phyloP scores from a whole-genome alignment of 176 grass and related monocot genomes.

The Avena sativa region DNA sequence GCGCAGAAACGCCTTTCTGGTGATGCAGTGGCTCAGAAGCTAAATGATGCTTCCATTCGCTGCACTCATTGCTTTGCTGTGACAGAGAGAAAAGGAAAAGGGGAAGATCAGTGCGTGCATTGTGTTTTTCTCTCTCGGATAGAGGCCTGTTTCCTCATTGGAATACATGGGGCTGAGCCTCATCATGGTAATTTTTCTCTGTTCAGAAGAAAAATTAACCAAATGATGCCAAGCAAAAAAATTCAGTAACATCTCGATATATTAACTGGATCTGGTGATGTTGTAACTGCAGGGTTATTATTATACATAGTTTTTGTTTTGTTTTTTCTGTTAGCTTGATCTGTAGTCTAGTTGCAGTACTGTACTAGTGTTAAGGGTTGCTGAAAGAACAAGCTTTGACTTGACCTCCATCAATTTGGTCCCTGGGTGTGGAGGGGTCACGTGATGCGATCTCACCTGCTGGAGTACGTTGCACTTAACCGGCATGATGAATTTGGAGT shows the following conservation, averaged over 20 bases:
- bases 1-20: constrained; percentile 17
- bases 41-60: constrained; percentile 60
- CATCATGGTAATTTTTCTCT: background rate
- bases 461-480: constrained; percentile 26
- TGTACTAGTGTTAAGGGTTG: background rate
- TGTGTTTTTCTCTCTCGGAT: constrained; percentile 26
- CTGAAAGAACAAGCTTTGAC: constrained; percentile 40
- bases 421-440: constrained; percentile 22
- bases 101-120: background rate
- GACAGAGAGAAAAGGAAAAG: background rate
- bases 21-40: constrained; percentile 51
- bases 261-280: background rate
- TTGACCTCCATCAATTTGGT: constrained; percentile 41
- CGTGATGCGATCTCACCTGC: constrained; percentile 49
- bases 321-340: constrained; percentile 1
- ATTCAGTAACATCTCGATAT: background rate
- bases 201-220: background rate
- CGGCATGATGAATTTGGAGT: constrained; percentile 28
- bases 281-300: no score
- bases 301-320: background rate
- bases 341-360: background rate
- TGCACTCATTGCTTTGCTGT: constrained; percentile 43
- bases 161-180: constrained; percentile 21
- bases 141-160: constrained; percentile 23
- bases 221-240: background rate